These are phyloP conservation scores for Suillus lakei DNA, from an alignment of 768 basidiomycete genomes.

Conservation along the genomic window DNA sequence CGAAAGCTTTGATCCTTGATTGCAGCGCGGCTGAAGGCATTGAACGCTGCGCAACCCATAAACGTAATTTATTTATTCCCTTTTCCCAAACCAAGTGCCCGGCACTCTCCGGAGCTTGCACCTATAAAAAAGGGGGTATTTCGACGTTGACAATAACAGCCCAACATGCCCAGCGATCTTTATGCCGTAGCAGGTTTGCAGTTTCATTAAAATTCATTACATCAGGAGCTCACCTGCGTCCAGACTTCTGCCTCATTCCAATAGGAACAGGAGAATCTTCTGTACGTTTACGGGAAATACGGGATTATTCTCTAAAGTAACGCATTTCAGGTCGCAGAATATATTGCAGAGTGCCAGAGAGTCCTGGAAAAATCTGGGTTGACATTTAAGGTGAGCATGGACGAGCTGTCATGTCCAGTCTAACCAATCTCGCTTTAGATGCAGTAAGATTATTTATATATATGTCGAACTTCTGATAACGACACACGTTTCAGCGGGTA, in stretches of 20 bases:
- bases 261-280: constrained; percentile 80
- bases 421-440: constrained; percentile 27
- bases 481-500: constrained; percentile 63
- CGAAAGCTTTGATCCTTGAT: constrained; percentile 68
- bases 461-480: constrained; percentile 39
- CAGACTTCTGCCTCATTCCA: constrained; percentile 90
- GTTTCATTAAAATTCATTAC: neutral
- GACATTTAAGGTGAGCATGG: constrained; percentile 68
- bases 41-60: constrained; percentile 13
- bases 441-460: constrained; percentile 36
- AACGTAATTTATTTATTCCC: neutral
- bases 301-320: constrained; percentile 17
- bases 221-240: constrained; percentile 6
- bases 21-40: constrained; percentile 56
- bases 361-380: constrained; percentile 85
- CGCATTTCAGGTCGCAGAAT: constrained; percentile 63
- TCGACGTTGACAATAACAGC: constrained; percentile 16
- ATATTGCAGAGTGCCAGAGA: constrained; percentile 82
- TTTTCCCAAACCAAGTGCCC: neutral
- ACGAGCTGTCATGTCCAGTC: neutral
- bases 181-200: constrained; percentile 76
- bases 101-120: neutral
- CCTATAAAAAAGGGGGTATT: constrained; percentile 6
- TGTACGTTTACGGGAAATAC: constrained; percentile 41
- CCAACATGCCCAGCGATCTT: constrained; percentile 45